Conservation (phyloP, 2,329 filamentous ascomycete genomes). For the Colletotrichum eleusines region DNA sequence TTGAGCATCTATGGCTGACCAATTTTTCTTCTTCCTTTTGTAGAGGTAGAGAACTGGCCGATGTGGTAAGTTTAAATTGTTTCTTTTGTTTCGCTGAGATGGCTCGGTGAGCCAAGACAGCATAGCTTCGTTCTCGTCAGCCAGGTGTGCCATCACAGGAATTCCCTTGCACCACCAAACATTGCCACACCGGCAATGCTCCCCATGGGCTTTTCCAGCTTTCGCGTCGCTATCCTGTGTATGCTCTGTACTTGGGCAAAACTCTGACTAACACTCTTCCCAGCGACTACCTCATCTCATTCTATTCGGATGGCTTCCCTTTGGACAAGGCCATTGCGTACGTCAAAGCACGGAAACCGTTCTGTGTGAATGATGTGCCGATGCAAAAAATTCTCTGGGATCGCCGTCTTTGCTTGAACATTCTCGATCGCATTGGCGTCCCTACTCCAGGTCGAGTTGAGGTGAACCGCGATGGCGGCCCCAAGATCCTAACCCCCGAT, state of each 20-base stretch:
- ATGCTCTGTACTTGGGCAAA: conserved; percentile 12
- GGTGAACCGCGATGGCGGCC: conserved; percentile 93
- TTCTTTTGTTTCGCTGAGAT: conserved; percentile 11
- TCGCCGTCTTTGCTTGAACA: conserved; percentile 85
- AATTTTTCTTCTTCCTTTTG: not conserved
- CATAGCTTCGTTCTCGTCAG: conserved; percentile 47
- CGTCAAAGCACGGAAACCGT: conserved; percentile 90
- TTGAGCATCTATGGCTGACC: conserved; percentile 1
- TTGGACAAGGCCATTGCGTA: conserved; percentile 98
- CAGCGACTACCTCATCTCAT: conserved; percentile 93
- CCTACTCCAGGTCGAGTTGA: conserved; percentile 90
- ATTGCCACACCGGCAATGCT: not conserved
- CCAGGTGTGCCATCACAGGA: not conserved
- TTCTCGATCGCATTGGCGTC: conserved; percentile 90
- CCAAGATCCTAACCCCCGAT: conserved; percentile 80
- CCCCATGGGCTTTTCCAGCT: not conserved
- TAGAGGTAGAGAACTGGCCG: conserved; percentile 93
- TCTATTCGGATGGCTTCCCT: conserved; percentile 98
- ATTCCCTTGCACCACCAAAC: not conserved
- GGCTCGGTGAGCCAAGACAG: conserved; percentile 52
- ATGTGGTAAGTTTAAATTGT: conserved; percentile 70
- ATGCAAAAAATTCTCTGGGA: conserved; percentile 99
- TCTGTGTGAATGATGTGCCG: conserved; percentile 95
- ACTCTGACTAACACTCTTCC: conserved; percentile 14
- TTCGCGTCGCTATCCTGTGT: not conserved